Conservation (phyloP, 495 filamentous ascomycete species). For the Chaetomium fimeti region DNA sequence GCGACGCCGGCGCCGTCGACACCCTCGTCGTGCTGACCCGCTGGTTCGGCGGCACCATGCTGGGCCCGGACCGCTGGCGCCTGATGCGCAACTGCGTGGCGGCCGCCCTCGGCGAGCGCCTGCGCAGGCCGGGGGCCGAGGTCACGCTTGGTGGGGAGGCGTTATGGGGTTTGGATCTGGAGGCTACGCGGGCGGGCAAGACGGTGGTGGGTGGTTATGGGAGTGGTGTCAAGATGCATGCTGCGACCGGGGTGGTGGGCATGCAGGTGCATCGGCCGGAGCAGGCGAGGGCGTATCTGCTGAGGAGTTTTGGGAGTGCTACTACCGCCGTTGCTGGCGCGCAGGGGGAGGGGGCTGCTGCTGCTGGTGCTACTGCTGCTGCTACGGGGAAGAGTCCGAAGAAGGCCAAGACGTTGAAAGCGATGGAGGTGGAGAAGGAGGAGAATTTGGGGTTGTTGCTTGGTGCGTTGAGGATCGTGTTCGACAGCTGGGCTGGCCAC, state of each 20-base stretch:
- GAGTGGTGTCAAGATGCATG: conserved; percentile 23
- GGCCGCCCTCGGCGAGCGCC: conserved; percentile 47
- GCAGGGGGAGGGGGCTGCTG: neutral
- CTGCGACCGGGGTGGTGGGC: conserved; percentile 33
- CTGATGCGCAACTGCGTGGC: conserved; percentile 53
- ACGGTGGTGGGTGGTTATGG: conserved; percentile 27
- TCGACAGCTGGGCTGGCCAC: conserved; percentile 63
- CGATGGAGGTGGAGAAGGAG: conserved; percentile 56
- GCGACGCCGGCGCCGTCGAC: conserved; percentile 74
- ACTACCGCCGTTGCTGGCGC: neutral
- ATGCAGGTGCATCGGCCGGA: conserved; percentile 70
- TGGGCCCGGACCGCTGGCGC: conserved; percentile 77
- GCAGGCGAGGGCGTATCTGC: conserved; percentile 57
- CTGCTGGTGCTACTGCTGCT: neutral
- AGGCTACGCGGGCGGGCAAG: conserved; percentile 53
- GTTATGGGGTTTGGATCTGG: conserved; percentile 78
- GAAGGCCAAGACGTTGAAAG: conserved; percentile 42
- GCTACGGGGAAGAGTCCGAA: conserved; percentile 27
- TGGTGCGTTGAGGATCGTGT: conserved; percentile 64
- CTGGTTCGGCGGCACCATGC: conserved; percentile 87
- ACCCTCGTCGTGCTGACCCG: conserved; percentile 84
- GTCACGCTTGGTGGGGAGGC: conserved; percentile 49
- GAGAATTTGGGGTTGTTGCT: conserved; percentile 65
- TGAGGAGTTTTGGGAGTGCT: conserved; percentile 56
- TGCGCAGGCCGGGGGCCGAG: conserved; percentile 43